Conservation (phyloP, 768 basidiomycete species). For the Agrocybe chaxingu region DNA sequence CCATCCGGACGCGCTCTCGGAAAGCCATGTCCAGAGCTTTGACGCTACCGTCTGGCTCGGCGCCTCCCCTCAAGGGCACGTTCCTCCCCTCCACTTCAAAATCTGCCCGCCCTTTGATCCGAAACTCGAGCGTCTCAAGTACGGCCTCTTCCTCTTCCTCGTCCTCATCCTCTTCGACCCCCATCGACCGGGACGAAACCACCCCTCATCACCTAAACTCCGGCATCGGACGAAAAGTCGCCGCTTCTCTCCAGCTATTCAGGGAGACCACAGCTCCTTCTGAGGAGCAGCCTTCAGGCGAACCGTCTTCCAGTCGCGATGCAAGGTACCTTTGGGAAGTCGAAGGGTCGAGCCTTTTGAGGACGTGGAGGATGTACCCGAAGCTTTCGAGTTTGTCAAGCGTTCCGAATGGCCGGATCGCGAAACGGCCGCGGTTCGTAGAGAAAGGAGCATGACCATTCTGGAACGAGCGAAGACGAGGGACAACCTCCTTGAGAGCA, state of each 20-base stretch:
- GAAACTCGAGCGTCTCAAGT: conserved; percentile 31
- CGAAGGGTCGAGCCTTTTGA: conserved; percentile 32
- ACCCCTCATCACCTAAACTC: conserved; percentile 26
- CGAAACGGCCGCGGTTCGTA: conserved; percentile 64
- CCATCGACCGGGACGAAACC: conserved; percentile 27
- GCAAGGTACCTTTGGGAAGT: conserved; percentile 12
- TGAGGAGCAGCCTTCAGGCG: conserved; percentile 27
- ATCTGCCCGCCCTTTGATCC: conserved; percentile 26
- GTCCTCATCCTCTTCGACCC: conserved; percentile 24
- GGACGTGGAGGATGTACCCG: conserved; percentile 56
- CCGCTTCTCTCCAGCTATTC: conserved; percentile 78
- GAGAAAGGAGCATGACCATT: conserved; percentile 64
- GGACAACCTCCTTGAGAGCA: conserved; percentile 36
- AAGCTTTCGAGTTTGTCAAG: conserved; percentile 79
- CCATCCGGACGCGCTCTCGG: conserved; percentile 26
- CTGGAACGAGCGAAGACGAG: conserved; percentile 54
- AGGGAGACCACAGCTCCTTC: conserved; percentile 59
- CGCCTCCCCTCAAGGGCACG: conserved; percentile 24
- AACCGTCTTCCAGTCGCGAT: conserved; percentile 28
- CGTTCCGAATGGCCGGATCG: conserved; percentile 84
- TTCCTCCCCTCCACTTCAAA: conserved; percentile 26
- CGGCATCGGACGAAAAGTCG: conserved; percentile 79
- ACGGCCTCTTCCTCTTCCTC: conserved; percentile 33
- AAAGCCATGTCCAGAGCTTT: conserved; percentile 33
- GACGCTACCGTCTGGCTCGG: conserved; percentile 30